These are phyloP conservation scores for Neckera pumila DNA, from an alignment of 225 moss, liverwort and hornwort genomes.

Conservation along the genomic window DNA sequence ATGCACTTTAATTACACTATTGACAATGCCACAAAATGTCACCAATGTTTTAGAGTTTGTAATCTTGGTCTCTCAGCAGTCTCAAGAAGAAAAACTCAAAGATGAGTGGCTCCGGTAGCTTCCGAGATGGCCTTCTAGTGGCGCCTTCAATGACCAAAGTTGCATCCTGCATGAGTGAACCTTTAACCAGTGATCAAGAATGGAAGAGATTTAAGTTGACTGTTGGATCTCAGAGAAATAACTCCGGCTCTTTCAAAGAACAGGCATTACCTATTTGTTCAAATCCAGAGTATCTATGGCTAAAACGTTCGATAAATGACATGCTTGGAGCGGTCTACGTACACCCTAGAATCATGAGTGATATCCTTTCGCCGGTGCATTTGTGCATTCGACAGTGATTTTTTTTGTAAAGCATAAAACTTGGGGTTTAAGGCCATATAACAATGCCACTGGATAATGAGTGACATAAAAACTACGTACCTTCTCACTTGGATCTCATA, in stretches of 20 bases:
- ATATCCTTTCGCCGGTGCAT: too few species aligned
- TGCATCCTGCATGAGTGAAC: neutral
- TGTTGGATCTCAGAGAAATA: neutral
- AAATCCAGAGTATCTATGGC: neutral
- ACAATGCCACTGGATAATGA: neutral
- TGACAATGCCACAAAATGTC: neutral
- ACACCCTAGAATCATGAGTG: neutral
- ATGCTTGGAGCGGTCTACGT: neutral
- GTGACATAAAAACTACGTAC: neutral
- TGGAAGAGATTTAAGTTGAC: neutral
- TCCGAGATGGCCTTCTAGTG: neutral
- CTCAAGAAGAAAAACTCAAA: neutral
- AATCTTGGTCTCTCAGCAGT: neutral
- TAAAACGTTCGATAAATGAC: neutral
- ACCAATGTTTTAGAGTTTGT: neutral
- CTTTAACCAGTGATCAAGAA: neutral
- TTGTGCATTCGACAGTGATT: neutral
- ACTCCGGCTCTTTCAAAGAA: neutral
- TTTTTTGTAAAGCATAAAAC: neutral
- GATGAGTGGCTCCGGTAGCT: neutral
- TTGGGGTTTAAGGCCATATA: neutral
- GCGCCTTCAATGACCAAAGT: neutral
- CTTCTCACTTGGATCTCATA: neutral
- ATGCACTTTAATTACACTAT: neutral
- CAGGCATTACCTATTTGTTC: neutral